phyloP scores from a whole-genome alignment of 345 rosid species.

The Dovyalis caffra region DNA sequence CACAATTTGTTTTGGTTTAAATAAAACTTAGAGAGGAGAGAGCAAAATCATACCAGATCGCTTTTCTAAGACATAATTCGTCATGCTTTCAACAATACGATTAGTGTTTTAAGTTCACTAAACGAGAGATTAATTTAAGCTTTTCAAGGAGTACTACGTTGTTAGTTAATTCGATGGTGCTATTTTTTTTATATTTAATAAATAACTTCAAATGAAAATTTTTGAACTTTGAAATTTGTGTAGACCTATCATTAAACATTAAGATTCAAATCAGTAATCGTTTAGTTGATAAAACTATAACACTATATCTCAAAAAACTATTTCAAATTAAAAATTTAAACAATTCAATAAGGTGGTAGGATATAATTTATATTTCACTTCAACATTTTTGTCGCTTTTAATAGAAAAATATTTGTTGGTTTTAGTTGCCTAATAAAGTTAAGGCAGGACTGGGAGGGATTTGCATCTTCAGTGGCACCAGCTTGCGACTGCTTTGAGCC shows the following conservation, averaged over 20 bases:
- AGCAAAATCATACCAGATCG: neutral
- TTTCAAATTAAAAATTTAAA: too few relatives aligned
- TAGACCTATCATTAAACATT: too few relatives aligned
- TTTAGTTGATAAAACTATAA: too few relatives aligned
- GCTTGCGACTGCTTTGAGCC: constrained; percentile 19
- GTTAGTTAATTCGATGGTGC: neutral
- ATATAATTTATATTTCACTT: too few relatives aligned
- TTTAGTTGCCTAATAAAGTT: constrained; percentile 12
- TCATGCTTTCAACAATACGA: neutral
- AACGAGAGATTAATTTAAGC: neutral
- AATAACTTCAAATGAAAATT: too few relatives aligned
- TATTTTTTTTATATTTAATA: too few relatives aligned
- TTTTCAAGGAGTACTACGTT: neutral
- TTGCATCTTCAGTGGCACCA: constrained; percentile 12
- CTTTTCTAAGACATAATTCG: neutral
- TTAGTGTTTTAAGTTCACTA: neutral
- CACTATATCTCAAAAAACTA: too few relatives aligned
- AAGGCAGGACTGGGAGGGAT: neutral
- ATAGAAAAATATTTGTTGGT: neutral
- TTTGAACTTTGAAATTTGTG: too few relatives aligned
- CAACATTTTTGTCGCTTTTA: neutral
- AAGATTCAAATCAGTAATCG: too few relatives aligned
- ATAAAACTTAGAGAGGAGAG: neutral
- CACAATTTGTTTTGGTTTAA: neutral
- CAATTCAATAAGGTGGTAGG: too few relatives aligned